Conservation (phyloP, 2,329 filamentous ascomycete genomes). For the Aspergillus quadrilineatus region DNA sequence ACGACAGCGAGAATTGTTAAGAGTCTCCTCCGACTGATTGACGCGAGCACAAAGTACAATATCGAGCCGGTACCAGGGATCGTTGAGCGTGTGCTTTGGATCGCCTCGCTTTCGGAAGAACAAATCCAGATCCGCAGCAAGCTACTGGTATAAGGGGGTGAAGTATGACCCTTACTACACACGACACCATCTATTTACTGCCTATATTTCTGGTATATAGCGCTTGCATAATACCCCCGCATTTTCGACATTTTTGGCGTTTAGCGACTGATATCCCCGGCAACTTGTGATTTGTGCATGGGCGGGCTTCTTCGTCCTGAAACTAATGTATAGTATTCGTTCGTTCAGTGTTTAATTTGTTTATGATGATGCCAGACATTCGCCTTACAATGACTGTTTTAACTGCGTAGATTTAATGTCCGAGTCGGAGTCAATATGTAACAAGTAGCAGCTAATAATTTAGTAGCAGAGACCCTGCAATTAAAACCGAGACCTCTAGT, state of each 20-base stretch:
- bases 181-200: background rate
- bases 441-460: background rate
- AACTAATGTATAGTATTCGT: constrained; percentile 20
- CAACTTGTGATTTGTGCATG: constrained; percentile 14
- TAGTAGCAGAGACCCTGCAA: background rate
- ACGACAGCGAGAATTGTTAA: constrained; percentile 66
- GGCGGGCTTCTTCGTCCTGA: background rate
- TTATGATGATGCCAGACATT: background rate
- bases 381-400: background rate
- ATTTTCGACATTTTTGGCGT: constrained; percentile 5
- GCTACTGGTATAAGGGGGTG: constrained; percentile 36
- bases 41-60: constrained; percentile 62
- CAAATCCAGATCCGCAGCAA: constrained; percentile 53
- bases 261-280: constrained; percentile 14
- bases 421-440: background rate
- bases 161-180: background rate
- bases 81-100: constrained; percentile 64
- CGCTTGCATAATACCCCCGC: constrained; percentile 17
- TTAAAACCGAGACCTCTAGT: background rate
- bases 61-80: constrained; percentile 59
- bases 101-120: constrained; percentile 59
- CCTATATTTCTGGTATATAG: constrained; percentile 16
- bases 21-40: constrained; percentile 61
- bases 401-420: background rate
- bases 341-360: constrained; percentile 4